Evolutionary conservation across 805 yeast genomes (phyloP), one percentile per base, ranked within the genome.

Genomic region (Wickerhamiella sorbophila): DNA sequence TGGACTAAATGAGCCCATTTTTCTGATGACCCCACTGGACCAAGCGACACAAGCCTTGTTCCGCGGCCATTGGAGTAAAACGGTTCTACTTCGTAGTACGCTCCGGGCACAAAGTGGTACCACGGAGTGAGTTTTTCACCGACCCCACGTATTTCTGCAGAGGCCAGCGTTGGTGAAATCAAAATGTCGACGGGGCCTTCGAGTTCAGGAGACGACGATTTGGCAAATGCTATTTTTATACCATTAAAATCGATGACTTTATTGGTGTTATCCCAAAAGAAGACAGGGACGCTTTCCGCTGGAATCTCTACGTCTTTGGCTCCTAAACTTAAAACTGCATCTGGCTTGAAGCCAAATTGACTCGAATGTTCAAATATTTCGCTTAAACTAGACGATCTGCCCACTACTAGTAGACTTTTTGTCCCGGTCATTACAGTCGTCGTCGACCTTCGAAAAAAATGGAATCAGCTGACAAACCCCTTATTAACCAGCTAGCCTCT

Each of bases 51-150:
- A 5, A 34, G 26, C 27, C 37, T 15, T 9, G 37, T 34, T 16
- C 27, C 37, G 6, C 27, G 15, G 27, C 37, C 37, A 4, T 34
- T 19, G 9, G n/a, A 6, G 21, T 20, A 34, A 20, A 34, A 34
- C 4, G 37, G 37, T 19, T 34, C 37, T 5, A 17, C n/a, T 34
- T 34, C 37, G 20, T 34, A 34, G 37, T 34, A 34, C 5, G 8
- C 9, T 34, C 37, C 37, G 4, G 37, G n/a, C 24, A 21, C 19
- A 5, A 34, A 34, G 15, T 34, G 37, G 17, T 20, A 34, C 26
- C 27, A 20, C 3, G 37, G 37, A 4, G 27, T 12, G 17, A 34
- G 14, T 20, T 34, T 34, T 5, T 18, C 3, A 4, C 24, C 37
- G 27, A 34, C 29, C 10, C 6, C 10, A 12, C 10, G 10, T 8